Evolutionary conservation across 768 basidiomycete genomes (phyloP).

Genomic region (Leucosporidium creatinivorum): DNA sequence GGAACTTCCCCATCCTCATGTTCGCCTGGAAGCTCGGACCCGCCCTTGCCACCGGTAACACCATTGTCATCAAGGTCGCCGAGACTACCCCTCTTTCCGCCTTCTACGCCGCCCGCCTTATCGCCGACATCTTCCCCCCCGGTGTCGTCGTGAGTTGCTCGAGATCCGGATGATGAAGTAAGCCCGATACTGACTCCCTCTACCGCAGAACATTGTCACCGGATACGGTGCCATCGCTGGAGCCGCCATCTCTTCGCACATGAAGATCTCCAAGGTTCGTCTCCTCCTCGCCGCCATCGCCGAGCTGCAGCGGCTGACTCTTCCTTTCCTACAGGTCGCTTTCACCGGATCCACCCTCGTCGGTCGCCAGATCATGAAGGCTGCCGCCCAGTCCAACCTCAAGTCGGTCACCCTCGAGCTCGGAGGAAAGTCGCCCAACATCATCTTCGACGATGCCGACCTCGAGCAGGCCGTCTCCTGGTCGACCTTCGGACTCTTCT

Average conservation of each 20-base stretch:
- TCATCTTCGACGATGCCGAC: slow-evolving; percentile 52
- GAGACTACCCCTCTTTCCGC: slow-evolving; percentile 38
- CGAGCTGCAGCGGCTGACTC: slow-evolving; percentile 18
- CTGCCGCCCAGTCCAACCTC: slow-evolving; percentile 70
- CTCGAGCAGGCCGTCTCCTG: slow-evolving; percentile 37
- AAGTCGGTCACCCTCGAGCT: slow-evolving; percentile 78
- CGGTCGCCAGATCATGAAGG: slow-evolving; percentile 71
- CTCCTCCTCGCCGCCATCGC: neutral
- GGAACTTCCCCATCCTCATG: slow-evolving; percentile 49
- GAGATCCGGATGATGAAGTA: no score
- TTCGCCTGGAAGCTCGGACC: slow-evolving; percentile 62
- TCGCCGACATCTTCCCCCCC: slow-evolving; percentile 51
- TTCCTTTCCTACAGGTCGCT: slow-evolving; percentile 46
- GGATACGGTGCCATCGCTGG: slow-evolving; percentile 68
- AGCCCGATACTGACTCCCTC: no score
- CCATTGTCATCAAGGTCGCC: slow-evolving; percentile 52
- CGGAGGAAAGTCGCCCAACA: slow-evolving; percentile 45
- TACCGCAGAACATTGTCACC: slow-evolving; percentile 53
- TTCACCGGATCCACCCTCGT: slow-evolving; percentile 80
- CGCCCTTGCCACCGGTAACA: slow-evolving; percentile 70
- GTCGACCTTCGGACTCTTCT: slow-evolving; percentile 65
- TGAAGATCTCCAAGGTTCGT: slow-evolving; percentile 53
- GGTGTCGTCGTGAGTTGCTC: slow-evolving; percentile 49
- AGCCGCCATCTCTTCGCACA: slow-evolving; percentile 60
- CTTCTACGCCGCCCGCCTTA: slow-evolving; percentile 44